Evolutionary conservation across 2,329 filamentous ascomycete species (phyloP), one percentile per base, ranked within the genome.

Genomic region (Colletotrichum viniferum): DNA sequence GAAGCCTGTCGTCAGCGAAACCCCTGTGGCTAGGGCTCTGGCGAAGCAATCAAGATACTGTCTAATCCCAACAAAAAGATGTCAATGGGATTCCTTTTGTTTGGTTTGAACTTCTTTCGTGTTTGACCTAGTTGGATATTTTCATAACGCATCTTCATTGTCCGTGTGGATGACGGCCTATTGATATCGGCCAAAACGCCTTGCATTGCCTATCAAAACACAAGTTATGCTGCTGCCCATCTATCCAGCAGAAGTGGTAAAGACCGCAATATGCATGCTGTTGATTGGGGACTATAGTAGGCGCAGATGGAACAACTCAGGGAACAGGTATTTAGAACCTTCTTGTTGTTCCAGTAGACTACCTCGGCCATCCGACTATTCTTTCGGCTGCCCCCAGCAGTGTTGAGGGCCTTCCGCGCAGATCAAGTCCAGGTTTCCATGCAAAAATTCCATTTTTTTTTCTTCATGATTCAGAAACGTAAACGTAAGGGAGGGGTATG

Each of bases 401-500:
- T 30, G 32, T 26, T 21, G 32, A 66, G 60, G 43, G 65, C 52
- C 28, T 74, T 52, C 71, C 71, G 61, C 43, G 71, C 74, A 61
- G 52, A 74, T 60, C 60, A 65, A 65, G 67, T 66, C 71, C 71
- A 70, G 62, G 13, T 74, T 60, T 68, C 65, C 65, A 66, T 70
- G 71, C 71, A 65, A 70, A 71, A 71, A 71, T 74, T 69, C 72
- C 69, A 62, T 34, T 34, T 74, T 66, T 69, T 69, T 69, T 65
- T 21, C 43, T 69, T 69, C 52, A 36, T 74, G 61, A 65, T 65
- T 64, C 60, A 76, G 70, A 70, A 43, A 74, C 70, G 60, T 74
- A 70, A 76, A 60, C 30, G 74, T 61, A 69, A 48, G 48, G 61
- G 38, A 70, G 71, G 74, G 74, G 74, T 76, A 76, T 76, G 74